Evolutionary conservation across 2,329 filamentous ascomycete species (phyloP), one percentile per base, ranked within the genome.

Genomic region (Coniochaeta sp.): DNA sequence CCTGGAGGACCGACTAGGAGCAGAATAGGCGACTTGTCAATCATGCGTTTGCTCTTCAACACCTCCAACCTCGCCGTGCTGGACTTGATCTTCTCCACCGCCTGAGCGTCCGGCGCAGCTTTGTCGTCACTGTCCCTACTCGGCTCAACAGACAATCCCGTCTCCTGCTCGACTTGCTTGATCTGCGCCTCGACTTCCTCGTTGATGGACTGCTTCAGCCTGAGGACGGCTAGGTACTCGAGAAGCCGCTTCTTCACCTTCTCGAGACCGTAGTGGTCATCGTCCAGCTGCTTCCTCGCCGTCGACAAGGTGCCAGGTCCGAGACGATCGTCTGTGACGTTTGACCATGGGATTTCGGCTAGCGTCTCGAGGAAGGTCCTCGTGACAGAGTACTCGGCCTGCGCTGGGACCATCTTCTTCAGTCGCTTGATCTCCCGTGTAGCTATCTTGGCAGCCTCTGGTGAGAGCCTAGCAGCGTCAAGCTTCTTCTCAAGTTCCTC

Each of bases 161-260:
- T 67, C 48, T 84, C 79, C 51, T 83, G 78, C 62, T 86, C 79
- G 2, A 81, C 80, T 50, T 82, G 74, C 56, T 78, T 81, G 56
- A 96, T 89, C 65, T 95, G 86, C 24, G 82, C 80, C 51, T 96
- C 87, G 16, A 96, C 76, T 50, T 89, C 86, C 50, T 87, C 80
- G 58, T 97, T 96, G 56, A 92, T 85, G 20, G 87, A 85, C 65
- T 96, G 91, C 76, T 97, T 99, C 52, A 99, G 78, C 60, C 94
- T 87, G 50, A 99, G 76, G n/a, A 99, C 94, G 2, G 94, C 95
- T 40, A 99, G 77, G 64, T 99, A 99, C 67, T 97, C 95, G 5
- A 99, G 78, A 20, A 99, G 71, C 40, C 94, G 81, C 78, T 96
- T 96, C 81, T 99, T 99, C 64, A 99, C 92, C 69, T 92, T 95